Evolutionary conservation across 2,329 filamentous ascomycete genomes (phyloP).

Genomic region (Hirsutella thompsonii): DNA sequence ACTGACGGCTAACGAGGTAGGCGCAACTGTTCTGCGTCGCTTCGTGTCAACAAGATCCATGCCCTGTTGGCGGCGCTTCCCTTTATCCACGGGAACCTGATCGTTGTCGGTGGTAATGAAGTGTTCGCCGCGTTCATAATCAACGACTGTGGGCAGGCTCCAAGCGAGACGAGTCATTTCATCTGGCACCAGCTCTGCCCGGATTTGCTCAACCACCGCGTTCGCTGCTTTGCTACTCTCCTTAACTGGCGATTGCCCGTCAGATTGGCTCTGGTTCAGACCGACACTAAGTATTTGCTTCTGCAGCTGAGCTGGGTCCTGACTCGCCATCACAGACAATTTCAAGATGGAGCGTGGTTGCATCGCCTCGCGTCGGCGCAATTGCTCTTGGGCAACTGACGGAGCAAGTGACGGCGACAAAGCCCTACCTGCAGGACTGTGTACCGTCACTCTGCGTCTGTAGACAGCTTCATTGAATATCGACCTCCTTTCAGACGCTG

Average conservation of each 20-base stretch:
- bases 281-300: conserved; percentile 1
- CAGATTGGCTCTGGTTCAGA: conserved; percentile 11
- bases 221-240: background rate
- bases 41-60: conserved; percentile 1
- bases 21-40: conserved; percentile 2
- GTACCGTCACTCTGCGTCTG: conserved; percentile 18
- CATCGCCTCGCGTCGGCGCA: conserved; percentile 16
- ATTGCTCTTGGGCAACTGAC: conserved; percentile 23
- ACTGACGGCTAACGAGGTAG: too few species aligned
- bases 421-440: conserved; percentile 12
- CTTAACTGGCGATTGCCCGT: conserved; percentile 9
- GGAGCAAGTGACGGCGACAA: conserved; percentile 12
- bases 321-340: conserved; percentile 1
- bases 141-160: conserved; percentile 12
- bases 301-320: conserved; percentile 4
- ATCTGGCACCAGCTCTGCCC: conserved; percentile 9
- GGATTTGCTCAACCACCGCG: conserved; percentile 15
- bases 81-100: background rate
- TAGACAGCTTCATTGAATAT: background rate
- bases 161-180: conserved; percentile 3
- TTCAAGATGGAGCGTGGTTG: conserved; percentile 23
- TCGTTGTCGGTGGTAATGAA: background rate
- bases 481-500: background rate
- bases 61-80: background rate
- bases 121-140: conserved; percentile 11